Base-by-base conservation (phyloP, 441 rosid species). In the Hura crepitans region DNA sequence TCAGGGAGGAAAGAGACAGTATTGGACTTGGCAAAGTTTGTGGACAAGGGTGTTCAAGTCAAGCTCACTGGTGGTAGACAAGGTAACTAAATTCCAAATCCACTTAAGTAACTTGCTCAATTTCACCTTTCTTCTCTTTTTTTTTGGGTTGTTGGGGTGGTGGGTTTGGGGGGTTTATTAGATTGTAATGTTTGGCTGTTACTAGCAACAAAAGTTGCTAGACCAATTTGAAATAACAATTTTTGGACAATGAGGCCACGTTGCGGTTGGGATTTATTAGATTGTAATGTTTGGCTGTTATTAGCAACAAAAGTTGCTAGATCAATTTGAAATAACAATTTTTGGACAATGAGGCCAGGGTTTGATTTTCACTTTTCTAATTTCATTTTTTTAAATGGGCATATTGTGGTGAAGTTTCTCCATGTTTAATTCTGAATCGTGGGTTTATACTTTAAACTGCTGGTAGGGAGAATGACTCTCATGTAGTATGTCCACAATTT, bases 1-100 rank as follows among this genome's bases (percentile, higher is more conserved):
- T 87, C 98, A 14, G 96, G 96, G 43, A 87, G 97, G 80, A 90
- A 92, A 80, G 98, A 92, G 81, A 92, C 98, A 0, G 97, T 90
- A 30, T 73, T 92, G 77, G 97, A 92, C 85, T 79, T 92, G 86
- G 93, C 98, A 0, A 89, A 90, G 87, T 90, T 93, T 63, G 98
- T 93, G 28, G 98, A 90, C 75, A 93, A 90, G 75, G 97, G 97
- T 25, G 95, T 92, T 51, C 96, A 90, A 83, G 96, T 90, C 70
- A 93, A 92, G 86, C 93, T 90, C 50, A 86, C 92, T 51, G 94
- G 97, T 58, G 97, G 94, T 33, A 81, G 97, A 79, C 97, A 94
- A 92, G 99, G 99, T 94, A 27, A 3, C 37, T 72, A 13, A n/a
- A 30, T 37, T 42, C 20, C n/a, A 11, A 39, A 30, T 42, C 8